These are phyloP conservation scores for Axilococcus clingmanii DNA, from an alignment of 139 green algal species.

Conservation along the genomic window DNA sequence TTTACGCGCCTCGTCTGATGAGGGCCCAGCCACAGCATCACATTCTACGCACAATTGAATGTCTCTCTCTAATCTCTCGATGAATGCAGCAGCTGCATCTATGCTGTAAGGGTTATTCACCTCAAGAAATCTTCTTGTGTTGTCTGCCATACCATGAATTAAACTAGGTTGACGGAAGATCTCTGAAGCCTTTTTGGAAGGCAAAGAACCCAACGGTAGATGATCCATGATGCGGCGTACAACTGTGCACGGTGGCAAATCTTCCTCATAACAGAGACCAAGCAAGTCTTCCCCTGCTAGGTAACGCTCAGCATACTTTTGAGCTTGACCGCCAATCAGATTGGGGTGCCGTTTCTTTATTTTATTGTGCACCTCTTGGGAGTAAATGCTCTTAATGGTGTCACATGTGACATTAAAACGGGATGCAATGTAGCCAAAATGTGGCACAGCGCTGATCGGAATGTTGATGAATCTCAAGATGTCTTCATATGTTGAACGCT, in stretches of 20 bases:
- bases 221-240: conserved; percentile 44
- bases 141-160: background rate
- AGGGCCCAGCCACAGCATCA: conserved; percentile 3
- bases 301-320: background rate
- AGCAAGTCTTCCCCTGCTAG: conserved; percentile 51
- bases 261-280: conserved; percentile 32
- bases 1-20: conserved; percentile 7
- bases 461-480: too few species aligned
- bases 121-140: background rate
- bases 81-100: background rate
- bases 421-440: conserved; percentile 10
- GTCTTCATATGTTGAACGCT: too few species aligned
- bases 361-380: conserved; percentile 49
- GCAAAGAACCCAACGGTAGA: conserved; percentile 8
- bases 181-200: conserved; percentile 11
- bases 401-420: conserved; percentile 20
- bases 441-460: conserved; percentile 19
- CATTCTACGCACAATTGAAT: conserved; percentile 6
- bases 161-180: conserved; percentile 1
- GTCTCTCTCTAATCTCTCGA: conserved; percentile 9
- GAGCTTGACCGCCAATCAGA: conserved; percentile 26
- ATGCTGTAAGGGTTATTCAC: background rate
- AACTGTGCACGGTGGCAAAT: conserved; percentile 68
- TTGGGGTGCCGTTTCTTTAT: conserved; percentile 49
- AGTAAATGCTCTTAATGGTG: conserved; percentile 55